These are phyloP conservation scores for Mycena floridula DNA, from an alignment of 768 basidiomycete species.

Conservation along the genomic window DNA sequence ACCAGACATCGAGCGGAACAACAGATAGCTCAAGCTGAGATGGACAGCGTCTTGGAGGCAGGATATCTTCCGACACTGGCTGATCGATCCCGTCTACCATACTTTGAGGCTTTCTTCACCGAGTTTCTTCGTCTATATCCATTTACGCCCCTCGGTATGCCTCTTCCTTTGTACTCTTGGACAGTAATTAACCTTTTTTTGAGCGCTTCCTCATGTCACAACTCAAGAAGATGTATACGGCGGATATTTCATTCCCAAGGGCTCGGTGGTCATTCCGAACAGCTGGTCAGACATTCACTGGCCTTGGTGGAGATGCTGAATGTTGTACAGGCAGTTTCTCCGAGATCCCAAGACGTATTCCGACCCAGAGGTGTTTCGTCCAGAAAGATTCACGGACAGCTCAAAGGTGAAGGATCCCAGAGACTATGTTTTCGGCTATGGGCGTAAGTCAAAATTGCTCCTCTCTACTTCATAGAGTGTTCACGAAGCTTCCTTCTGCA, in stretches of 20 bases:
- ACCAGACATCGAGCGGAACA: too few relatives aligned
- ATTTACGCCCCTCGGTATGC: too few relatives aligned
- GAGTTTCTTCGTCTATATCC: too few relatives aligned
- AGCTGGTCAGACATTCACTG: too few relatives aligned
- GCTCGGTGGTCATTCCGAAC: background rate
- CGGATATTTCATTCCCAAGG: background rate
- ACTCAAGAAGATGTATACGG: background rate
- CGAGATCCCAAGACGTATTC: slow-evolving; percentile 11
- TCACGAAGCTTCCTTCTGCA: slow-evolving; percentile 5
- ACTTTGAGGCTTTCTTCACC: too few relatives aligned
- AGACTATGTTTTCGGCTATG: slow-evolving; percentile 15
- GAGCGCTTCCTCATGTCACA: background rate
- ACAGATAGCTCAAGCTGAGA: too few relatives aligned
- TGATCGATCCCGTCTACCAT: too few relatives aligned
- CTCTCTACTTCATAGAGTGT: background rate
- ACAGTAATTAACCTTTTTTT: too few relatives aligned
- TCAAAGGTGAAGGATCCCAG: slow-evolving; percentile 10
- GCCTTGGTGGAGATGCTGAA: too few relatives aligned
- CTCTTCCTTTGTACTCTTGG: too few relatives aligned
- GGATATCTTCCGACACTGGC: too few relatives aligned
- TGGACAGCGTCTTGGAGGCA: too few relatives aligned
- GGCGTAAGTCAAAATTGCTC: slow-evolving; percentile 14
- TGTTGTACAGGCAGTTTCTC: slow-evolving; percentile 11
- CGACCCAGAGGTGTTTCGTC: slow-evolving; percentile 13
- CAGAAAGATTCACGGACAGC: slow-evolving; percentile 13